These are phyloP conservation scores for Suillus placidus DNA, from an alignment of 768 basidiomycete species.

Conservation along the genomic window DNA sequence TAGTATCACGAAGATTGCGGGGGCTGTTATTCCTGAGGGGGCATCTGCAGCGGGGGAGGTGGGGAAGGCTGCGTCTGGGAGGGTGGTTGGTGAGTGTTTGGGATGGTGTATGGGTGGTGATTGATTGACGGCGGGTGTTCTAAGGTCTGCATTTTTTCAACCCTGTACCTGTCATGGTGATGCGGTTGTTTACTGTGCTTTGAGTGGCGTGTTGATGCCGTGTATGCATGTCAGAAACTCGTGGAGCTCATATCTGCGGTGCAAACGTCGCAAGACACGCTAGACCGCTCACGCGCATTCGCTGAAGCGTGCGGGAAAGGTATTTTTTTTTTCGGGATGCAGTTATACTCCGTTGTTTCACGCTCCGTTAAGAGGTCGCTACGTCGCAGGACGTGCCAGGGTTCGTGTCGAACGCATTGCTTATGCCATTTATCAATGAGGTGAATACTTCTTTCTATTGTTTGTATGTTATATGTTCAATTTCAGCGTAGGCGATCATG, in stretches of 20 bases:
- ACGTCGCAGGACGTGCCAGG: slow-evolving; percentile 91
- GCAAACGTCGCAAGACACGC: slow-evolving; percentile 80
- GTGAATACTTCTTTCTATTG: slow-evolving; percentile 35
- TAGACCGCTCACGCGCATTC: slow-evolving; percentile 77
- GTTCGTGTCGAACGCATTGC: slow-evolving; percentile 90
- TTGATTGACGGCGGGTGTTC: slow-evolving; percentile 5
- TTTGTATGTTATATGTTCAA: not conserved
- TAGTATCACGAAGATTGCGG: slow-evolving; percentile 92
- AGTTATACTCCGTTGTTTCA: not conserved
- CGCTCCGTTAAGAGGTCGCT: slow-evolving; percentile 70
- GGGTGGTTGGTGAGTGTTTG: slow-evolving; percentile 73
- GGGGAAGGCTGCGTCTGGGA: slow-evolving; percentile 63
- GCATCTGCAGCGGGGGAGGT: slow-evolving; percentile 59
- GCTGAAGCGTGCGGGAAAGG: slow-evolving; percentile 92
- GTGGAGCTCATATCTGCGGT: slow-evolving; percentile 95
- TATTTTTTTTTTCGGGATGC: slow-evolving; percentile 23
- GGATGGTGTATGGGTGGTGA: not conserved
- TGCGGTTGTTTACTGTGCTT: not conserved
- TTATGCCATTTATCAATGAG: slow-evolving; percentile 99
- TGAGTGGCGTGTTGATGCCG: not conserved
- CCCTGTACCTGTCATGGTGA: slow-evolving; percentile 95
- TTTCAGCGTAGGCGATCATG: slow-evolving; percentile 75
- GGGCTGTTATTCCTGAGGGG: slow-evolving; percentile 66
- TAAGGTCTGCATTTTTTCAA: slow-evolving; percentile 93
- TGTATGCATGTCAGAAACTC: slow-evolving; percentile 59